These are phyloP conservation scores for Boletus rufocinnamomeus DNA, from an alignment of 768 basidiomycete genomes.

Conservation along the genomic window DNA sequence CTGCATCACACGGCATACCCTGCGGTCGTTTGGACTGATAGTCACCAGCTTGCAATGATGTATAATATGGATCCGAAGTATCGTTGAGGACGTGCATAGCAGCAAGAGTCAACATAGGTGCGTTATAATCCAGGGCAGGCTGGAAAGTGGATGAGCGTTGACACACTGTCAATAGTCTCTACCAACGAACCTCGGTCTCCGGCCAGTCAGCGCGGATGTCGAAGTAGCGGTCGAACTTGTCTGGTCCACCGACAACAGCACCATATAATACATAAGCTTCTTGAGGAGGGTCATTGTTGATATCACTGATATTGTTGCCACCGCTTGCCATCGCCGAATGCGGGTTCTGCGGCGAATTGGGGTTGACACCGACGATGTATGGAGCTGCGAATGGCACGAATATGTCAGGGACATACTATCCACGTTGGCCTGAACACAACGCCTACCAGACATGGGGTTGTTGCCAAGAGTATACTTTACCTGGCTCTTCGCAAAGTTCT, in stretches of 20 bases:
- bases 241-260: conserved; percentile 86
- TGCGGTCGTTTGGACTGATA: conserved; percentile 61
- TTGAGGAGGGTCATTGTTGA: conserved; percentile 70
- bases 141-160: conserved; percentile 30
- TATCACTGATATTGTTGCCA: conserved; percentile 64
- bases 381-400: conserved; percentile 9
- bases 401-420: neutral
- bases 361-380: conserved; percentile 87
- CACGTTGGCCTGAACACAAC: neutral
- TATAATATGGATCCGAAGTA: conserved; percentile 75
- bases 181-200: conserved; percentile 67
- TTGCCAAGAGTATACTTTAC: conserved; percentile 82
- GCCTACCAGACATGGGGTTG: conserved; percentile 83
- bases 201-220: conserved; percentile 91
- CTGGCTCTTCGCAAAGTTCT: conserved; percentile 78
- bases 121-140: conserved; percentile 88
- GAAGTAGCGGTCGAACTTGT: conserved; percentile 71
- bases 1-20: conserved; percentile 80
- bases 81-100: conserved; percentile 75
- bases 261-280: conserved; percentile 84
- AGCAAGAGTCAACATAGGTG: conserved; percentile 83
- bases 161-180: neutral
- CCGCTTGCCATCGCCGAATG: conserved; percentile 90
- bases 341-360: conserved; percentile 88
- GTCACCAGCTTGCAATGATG: conserved; percentile 64